Conservation (phyloP, 345 rosid genomes). For the Melastoma malabathricum region DNA sequence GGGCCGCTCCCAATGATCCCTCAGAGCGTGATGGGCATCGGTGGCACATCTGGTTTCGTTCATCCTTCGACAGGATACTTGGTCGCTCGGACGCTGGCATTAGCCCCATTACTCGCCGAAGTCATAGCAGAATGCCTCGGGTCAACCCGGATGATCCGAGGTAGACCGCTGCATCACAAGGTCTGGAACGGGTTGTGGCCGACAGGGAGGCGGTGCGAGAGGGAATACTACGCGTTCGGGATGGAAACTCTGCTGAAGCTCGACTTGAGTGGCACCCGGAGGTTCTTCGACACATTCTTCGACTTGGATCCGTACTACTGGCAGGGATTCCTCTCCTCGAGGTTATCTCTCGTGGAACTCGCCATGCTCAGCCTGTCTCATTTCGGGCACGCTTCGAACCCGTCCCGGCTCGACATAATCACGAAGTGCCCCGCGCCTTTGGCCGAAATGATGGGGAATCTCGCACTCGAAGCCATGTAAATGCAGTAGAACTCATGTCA, state of each 20-base stretch:
- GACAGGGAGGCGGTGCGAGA: conserved; percentile 19
- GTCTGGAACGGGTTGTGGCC: conserved; percentile 60
- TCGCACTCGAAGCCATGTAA: conserved; percentile 40
- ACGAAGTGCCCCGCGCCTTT: conserved; percentile 51
- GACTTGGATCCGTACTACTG: conserved; percentile 42
- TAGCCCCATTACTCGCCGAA: conserved; percentile 34
- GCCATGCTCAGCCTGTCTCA: conserved; percentile 22
- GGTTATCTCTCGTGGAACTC: conserved; percentile 37
- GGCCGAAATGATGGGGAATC: conserved; percentile 38
- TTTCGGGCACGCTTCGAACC: conserved; percentile 34
- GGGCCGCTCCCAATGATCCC: conserved; percentile 57
- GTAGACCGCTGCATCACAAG: conserved; percentile 31
- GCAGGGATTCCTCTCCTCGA: conserved; percentile 55
- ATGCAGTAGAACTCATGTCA: not conserved
- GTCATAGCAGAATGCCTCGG: conserved; percentile 55
- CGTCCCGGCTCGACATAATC: conserved; percentile 35
- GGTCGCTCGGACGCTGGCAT: conserved; percentile 42
- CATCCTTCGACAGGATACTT: conserved; percentile 64
- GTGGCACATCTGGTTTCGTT: conserved; percentile 52
- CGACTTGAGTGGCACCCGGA: conserved; percentile 35
- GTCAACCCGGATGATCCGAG: conserved; percentile 52
- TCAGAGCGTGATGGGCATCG: conserved; percentile 48
- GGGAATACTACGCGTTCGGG: conserved; percentile 44
- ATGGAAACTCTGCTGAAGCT: conserved; percentile 63
- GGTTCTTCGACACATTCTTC: conserved; percentile 54